Evolutionary conservation across 805 yeast genomes (phyloP).

Genomic region (Candida schatavii): DNA sequence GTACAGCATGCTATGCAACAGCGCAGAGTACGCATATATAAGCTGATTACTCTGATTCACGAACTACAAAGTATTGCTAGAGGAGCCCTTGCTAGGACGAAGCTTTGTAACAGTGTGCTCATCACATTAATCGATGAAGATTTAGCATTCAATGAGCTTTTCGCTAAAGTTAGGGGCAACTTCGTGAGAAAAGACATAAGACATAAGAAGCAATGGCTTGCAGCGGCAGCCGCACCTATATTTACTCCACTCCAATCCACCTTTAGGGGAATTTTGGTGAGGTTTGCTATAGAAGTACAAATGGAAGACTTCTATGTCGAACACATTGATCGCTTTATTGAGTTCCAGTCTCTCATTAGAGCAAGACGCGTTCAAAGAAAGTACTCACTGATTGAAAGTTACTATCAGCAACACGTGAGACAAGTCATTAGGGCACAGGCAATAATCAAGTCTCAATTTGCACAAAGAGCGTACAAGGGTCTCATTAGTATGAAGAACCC

Average conservation of each 20-base stretch:
- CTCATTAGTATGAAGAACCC: constrained; percentile 72
- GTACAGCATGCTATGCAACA: constrained; percentile 24
- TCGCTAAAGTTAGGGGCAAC: constrained; percentile 45
- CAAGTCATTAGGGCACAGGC: constrained; percentile 74
- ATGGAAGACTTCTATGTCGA: constrained; percentile 54
- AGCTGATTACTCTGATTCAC: constrained; percentile 7
- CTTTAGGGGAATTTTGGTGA: constrained; percentile 59
- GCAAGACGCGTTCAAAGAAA: constrained; percentile 32
- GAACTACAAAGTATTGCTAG: constrained; percentile 44
- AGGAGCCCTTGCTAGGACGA: constrained; percentile 44
- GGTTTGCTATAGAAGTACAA: constrained; percentile 55
- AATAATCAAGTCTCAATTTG: constrained; percentile 61
- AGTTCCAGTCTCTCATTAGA: constrained; percentile 54
- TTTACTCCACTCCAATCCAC: constrained; percentile 48
- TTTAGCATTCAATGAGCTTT: constrained; percentile 31
- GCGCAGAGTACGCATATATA: constrained; percentile 6
- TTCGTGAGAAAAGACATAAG: constrained; percentile 28
- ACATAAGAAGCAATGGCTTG: constrained; percentile 10
- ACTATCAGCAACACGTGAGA: constrained; percentile 56
- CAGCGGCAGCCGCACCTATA: constrained; percentile 10
- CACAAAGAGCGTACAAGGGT: constrained; percentile 70
- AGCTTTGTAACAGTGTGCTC: constrained; percentile 41
- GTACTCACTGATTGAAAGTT: constrained; percentile 36
- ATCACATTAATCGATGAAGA: constrained; percentile 42
- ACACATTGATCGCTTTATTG: constrained; percentile 34